phyloP scores from a whole-genome alignment of 1,284 basidiomycete genomes.

The Fistulinella staudtii region DNA sequence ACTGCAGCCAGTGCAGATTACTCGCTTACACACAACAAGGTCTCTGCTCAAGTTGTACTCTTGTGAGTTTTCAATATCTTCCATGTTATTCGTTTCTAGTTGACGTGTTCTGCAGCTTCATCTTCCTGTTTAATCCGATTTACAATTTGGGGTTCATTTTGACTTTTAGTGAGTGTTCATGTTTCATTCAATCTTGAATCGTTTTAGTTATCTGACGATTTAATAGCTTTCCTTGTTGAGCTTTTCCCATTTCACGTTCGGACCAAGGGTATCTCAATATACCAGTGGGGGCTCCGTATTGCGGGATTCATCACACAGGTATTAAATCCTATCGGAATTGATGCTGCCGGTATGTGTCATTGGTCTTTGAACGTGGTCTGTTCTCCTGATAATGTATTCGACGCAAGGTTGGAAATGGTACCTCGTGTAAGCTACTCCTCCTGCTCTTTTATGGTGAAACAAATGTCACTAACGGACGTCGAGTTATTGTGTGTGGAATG shows the following conservation, averaged over 20 bases:
- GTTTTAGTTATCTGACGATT: no score
- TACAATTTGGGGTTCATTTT: background rate
- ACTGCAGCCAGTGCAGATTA: slow-evolving; percentile 20
- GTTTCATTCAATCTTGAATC: background rate
- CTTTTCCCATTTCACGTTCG: background rate
- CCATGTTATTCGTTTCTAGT: background rate
- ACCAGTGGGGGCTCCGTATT: background rate
- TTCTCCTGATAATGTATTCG: background rate
- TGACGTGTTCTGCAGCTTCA: background rate
- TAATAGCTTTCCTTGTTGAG: background rate
- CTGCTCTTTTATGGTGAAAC: background rate
- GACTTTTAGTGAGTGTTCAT: background rate
- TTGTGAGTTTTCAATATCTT: background rate
- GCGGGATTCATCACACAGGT: background rate
- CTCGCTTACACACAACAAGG: slow-evolving; percentile 9
- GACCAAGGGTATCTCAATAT: background rate
- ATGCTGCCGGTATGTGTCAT: background rate
- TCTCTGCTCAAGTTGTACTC: background rate
- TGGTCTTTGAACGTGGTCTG: background rate
- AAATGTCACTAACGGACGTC: background rate
- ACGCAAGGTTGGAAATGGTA: background rate
- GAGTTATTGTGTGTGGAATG: background rate
- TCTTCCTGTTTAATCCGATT: background rate
- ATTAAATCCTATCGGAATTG: background rate
- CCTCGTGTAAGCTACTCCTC: background rate